phyloP scores from a whole-genome alignment of 139 green algal species.

The Chlamydomonas schloesseri region DNA sequence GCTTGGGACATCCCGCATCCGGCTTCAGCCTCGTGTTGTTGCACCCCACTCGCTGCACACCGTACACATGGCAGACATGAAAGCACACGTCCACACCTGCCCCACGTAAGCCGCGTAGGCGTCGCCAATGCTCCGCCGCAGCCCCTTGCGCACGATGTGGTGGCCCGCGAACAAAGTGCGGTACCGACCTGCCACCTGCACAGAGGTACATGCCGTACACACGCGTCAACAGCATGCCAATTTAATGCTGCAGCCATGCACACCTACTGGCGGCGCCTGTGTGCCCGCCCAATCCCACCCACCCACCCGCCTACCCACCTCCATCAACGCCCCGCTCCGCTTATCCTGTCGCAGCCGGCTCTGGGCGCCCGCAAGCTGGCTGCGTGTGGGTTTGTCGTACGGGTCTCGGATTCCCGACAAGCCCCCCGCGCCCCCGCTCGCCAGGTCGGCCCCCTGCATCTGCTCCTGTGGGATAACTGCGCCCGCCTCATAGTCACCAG shows the following conservation, averaged over 20 bases:
- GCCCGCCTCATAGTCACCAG: background rate
- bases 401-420: constrained; percentile 3
- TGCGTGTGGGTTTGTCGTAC: constrained; percentile 29
- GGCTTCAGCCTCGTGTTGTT: too few relatives aligned
- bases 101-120: constrained; percentile 49
- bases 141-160: constrained; percentile 23
- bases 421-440: background rate
- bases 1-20: too few relatives aligned
- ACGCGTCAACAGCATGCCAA: too few relatives aligned
- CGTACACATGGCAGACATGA: too few relatives aligned
- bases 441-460: background rate
- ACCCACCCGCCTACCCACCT: too few relatives aligned
- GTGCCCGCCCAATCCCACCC: too few relatives aligned
- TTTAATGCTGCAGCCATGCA: too few relatives aligned
- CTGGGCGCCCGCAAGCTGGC: constrained; percentile 7
- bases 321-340: too few relatives aligned
- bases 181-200: constrained; percentile 22
- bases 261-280: too few relatives aligned
- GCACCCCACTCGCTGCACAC: too few relatives aligned
- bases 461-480: background rate
- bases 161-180: constrained; percentile 9
- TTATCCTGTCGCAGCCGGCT: constrained; percentile 29
- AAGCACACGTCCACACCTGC: too few relatives aligned
- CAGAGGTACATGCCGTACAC: too few relatives aligned
- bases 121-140: constrained; percentile 46